phyloP scores from a whole-genome alignment of 768 basidiomycete species.

The Boletus vermiculosoides region DNA sequence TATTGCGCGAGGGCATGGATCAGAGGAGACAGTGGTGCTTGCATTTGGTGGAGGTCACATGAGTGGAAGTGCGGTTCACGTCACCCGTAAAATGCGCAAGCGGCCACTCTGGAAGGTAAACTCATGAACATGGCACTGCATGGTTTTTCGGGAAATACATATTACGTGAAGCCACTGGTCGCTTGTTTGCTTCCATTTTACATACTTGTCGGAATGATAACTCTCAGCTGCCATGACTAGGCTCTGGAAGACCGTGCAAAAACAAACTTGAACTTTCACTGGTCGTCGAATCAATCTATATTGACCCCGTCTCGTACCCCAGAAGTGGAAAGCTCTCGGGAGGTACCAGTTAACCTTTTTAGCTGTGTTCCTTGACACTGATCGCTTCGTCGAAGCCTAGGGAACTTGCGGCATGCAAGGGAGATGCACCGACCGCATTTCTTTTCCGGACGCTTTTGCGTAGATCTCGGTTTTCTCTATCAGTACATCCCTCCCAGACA shows the following conservation, averaged over 20 bases:
- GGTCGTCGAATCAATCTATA: not conserved
- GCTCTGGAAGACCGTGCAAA: slow-evolving; percentile 3
- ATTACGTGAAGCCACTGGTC: slow-evolving; percentile 30
- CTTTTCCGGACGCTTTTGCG: slow-evolving; percentile 18
- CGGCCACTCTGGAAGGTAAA: slow-evolving; percentile 81
- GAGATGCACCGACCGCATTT: slow-evolving; percentile 5
- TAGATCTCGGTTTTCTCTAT: slow-evolving; percentile 20
- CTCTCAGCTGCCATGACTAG: slow-evolving; percentile 2
- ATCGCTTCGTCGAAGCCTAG: slow-evolving; percentile 19
- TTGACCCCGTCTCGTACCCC: slow-evolving; percentile 4
- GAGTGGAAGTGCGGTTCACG: slow-evolving; percentile 75
- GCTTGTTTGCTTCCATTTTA: slow-evolving; percentile 22
- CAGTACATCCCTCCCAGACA: slow-evolving; percentile 31
- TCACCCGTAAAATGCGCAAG: slow-evolving; percentile 84
- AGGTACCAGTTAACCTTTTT: slow-evolving; percentile 33
- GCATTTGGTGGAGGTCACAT: slow-evolving; percentile 75
- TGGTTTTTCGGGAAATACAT: slow-evolving; percentile 16
- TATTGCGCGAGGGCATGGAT: slow-evolving; percentile 65
- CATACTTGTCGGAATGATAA: slow-evolving; percentile 19
- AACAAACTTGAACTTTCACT: not conserved
- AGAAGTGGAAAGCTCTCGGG: slow-evolving; percentile 13
- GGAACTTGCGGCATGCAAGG: slow-evolving; percentile 8
- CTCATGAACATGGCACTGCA: slow-evolving; percentile 51
- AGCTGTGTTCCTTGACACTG: slow-evolving; percentile 21
- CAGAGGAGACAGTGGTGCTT: slow-evolving; percentile 89